phyloP scores from a whole-genome alignment of 225 moss, liverwort and hornwort genomes.

The Physcomitrium patens region DNA sequence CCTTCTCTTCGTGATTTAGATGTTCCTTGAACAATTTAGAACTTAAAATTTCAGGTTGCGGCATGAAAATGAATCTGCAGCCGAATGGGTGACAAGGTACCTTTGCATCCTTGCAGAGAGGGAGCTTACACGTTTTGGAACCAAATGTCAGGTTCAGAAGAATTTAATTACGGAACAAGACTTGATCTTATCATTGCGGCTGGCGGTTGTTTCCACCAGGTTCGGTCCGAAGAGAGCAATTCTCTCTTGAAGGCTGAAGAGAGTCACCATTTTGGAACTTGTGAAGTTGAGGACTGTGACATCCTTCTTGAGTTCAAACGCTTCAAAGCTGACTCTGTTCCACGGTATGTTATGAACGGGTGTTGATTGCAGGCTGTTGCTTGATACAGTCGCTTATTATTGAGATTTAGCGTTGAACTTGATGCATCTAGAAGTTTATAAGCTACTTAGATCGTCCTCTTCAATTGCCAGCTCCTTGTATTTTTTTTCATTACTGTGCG shows the following conservation, averaged over 20 bases:
- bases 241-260: constrained; percentile 25
- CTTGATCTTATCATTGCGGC: constrained; percentile 89
- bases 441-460: not conserved
- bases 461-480: too few species aligned
- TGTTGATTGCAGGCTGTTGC: constrained; percentile 13
- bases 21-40: not conserved
- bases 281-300: constrained; percentile 82
- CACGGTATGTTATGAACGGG: constrained; percentile 54
- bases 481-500: too few species aligned
- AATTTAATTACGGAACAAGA: constrained; percentile 91
- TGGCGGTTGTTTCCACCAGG: constrained; percentile 77
- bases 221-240: constrained; percentile 24
- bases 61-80: not conserved
- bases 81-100: constrained; percentile 4
- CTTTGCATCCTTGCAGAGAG: constrained; percentile 50
- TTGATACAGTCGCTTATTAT: not conserved
- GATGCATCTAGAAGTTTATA: not conserved
- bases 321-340: constrained; percentile 77
- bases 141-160: constrained; percentile 82
- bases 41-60: not conserved
- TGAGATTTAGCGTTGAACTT: not conserved
- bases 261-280: constrained; percentile 79
- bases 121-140: constrained; percentile 95
- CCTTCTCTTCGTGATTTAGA: not conserved
- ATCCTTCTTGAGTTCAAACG: constrained; percentile 82